Conservation (phyloP, 176 grass and related monocot species). For the Puya raimondii region DNA sequence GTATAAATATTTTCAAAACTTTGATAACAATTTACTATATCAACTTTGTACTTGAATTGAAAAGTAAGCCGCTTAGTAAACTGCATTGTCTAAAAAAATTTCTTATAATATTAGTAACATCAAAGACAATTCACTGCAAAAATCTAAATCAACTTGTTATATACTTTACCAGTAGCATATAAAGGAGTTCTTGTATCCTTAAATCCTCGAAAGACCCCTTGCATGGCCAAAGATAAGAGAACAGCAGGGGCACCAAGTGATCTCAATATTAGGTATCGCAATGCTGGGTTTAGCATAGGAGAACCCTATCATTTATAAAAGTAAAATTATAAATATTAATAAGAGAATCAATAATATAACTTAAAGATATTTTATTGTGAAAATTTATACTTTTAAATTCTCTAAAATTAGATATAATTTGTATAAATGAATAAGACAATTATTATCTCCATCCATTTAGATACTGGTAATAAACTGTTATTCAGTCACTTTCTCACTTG, state of each 20-base stretch:
- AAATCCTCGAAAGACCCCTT: slow-evolving; percentile 89
- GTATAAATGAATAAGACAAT: too few species aligned
- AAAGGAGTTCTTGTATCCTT: slow-evolving; percentile 90
- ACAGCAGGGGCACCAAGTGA: slow-evolving; percentile 84
- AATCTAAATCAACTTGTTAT: too few species aligned
- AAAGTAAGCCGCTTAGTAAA: too few species aligned
- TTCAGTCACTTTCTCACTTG: too few species aligned
- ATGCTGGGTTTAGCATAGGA: slow-evolving; percentile 58
- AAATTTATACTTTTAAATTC: slow-evolving; percentile 1
- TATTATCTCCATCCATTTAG: too few species aligned
- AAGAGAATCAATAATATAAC: not conserved
- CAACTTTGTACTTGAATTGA: too few species aligned
- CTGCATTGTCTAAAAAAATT: too few species aligned
- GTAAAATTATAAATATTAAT: slow-evolving; percentile 1
- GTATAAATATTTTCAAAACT: too few species aligned
- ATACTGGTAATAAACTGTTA: too few species aligned
- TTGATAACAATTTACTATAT: too few species aligned
- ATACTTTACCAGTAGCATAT: slow-evolving; percentile 57
- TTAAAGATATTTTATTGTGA: not conserved
- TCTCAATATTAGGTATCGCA: slow-evolving; percentile 68
- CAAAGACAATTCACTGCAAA: too few species aligned
- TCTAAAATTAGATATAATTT: not conserved
- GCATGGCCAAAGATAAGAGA: slow-evolving; percentile 72
- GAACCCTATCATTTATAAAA: slow-evolving; percentile 41
- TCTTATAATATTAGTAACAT: too few species aligned